These are phyloP conservation scores for Mycosphaerella arachidis DNA, from an alignment of 2,329 filamentous ascomycete species.

Conservation along the genomic window DNA sequence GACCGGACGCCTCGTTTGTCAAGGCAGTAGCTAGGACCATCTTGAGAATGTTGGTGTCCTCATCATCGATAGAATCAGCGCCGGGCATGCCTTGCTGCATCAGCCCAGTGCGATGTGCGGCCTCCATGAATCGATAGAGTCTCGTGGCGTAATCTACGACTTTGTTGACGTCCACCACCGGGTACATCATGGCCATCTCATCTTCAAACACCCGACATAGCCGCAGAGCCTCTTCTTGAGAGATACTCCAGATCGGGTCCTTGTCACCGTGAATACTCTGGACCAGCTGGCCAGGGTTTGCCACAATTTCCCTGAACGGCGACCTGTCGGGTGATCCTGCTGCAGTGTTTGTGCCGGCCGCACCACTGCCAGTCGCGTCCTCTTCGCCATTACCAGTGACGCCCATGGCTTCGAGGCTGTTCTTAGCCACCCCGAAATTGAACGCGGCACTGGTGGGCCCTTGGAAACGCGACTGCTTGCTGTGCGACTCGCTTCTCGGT, in stretches of 20 bases:
- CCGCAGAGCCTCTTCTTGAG: constrained; percentile 72
- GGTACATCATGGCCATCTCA: constrained; percentile 90
- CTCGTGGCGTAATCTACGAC: constrained; percentile 66
- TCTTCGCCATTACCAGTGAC: constrained; percentile 65
- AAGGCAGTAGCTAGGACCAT: constrained; percentile 75
- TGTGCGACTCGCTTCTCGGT: constrained; percentile 32
- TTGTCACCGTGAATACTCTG: constrained; percentile 45
- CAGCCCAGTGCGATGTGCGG: constrained; percentile 56
- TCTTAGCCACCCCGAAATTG: constrained; percentile 80
- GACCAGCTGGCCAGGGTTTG: constrained; percentile 18
- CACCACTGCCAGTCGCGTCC: constrained; percentile 47
- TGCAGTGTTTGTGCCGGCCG: constrained; percentile 17
- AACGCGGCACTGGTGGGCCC: constrained; percentile 83
- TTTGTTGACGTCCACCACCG: constrained; percentile 69
- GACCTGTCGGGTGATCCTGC: constrained; percentile 18
- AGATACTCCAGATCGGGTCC: constrained; percentile 77
- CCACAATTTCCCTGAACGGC: constrained; percentile 1
- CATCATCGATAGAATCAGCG: constrained; percentile 57
- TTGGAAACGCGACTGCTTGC: constrained; percentile 62
- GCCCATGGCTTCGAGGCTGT: constrained; percentile 83
- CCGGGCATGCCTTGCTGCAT: constrained; percentile 52
- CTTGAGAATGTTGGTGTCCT: constrained; percentile 69
- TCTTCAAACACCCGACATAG: constrained; percentile 79
- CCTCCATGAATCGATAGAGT: constrained; percentile 69
- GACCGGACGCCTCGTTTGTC: constrained; percentile 71